Base-by-base conservation (phyloP, 2,329 filamentous ascomycete genomes). In the Cordyceps militaris region DNA sequence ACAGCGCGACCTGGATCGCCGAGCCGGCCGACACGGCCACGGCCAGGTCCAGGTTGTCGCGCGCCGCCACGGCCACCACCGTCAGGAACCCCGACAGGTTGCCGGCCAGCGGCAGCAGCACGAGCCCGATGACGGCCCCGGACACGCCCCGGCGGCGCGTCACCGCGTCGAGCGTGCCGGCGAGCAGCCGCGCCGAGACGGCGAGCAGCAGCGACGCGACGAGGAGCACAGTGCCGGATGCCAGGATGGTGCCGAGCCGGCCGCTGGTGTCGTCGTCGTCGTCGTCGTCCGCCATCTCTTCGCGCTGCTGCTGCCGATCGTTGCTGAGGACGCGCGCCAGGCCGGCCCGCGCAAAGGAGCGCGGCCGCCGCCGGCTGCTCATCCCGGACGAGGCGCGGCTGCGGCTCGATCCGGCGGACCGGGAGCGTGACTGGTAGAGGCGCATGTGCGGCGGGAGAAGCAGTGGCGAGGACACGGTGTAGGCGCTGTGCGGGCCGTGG, bases 101-200 rank as follows among this genome's bases (percentile, higher is more conserved):
- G 36, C 83, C 82, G 0, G 84, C 79, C 40, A 85, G 79, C 0
- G 83, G 83, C 11, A 86, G 71, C 58, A 86, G 76, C 44, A 86
- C 83, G 13, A 86, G 72, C 38, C 83, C 83, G 48, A 86, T 80
- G 54, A 86, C 79, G 0, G 79, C 75, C 64, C 84, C 79, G 11
- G 79, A 81, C 2, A 86, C 67, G 3, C 75, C 75, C 1, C 69
- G 69, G 42, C 70, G 67, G n/a, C 68, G 68, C 0, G 82, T 79
- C 0, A 86, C 75, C 30, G 77, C 77, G 64, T 81, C 76, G 60
- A 86, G 85, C 47, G 78, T 79, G 57, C 74, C 76, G 43, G 85
- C 82, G 63, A 86, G 78, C 59, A 84, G 83, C 62, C 85, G 82
- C 56, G 83, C 82, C 61, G 80, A 84, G 42, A 83, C 66, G 2